phyloP scores from a whole-genome alignment of 768 basidiomycete species.

The Clavulina sp. region DNA sequence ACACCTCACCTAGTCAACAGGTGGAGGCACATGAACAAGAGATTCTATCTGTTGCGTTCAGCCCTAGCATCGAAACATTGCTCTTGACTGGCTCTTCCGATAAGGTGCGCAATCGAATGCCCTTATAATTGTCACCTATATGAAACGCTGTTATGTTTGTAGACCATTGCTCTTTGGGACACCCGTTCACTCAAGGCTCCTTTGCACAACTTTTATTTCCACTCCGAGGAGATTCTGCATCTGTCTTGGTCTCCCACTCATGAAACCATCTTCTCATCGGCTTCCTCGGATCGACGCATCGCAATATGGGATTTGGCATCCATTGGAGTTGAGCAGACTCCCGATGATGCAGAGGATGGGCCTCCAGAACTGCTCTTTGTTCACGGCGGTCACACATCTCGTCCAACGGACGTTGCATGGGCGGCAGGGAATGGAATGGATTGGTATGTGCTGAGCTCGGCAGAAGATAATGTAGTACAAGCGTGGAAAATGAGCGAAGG shows the following conservation, averaged over 20 bases:
- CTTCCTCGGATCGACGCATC: constrained; percentile 80
- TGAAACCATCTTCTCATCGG: constrained; percentile 83
- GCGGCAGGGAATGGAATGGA: constrained; percentile 51
- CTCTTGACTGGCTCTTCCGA: constrained; percentile 86
- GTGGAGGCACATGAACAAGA: constrained; percentile 81
- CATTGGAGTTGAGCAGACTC: constrained; percentile 91
- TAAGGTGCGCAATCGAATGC: constrained; percentile 38
- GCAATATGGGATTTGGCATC: constrained; percentile 88
- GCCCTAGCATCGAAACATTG: constrained; percentile 60
- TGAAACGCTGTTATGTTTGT: background rate
- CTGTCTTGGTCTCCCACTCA: constrained; percentile 92
- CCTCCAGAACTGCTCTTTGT: constrained; percentile 92
- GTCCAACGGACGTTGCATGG: constrained; percentile 92
- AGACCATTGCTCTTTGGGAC: constrained; percentile 86
- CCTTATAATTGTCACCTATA: background rate
- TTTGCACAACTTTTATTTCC: constrained; percentile 81
- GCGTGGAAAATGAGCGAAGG: constrained; percentile 95
- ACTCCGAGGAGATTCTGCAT: constrained; percentile 88
- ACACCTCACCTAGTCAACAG: constrained; percentile 46
- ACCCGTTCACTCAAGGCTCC: constrained; percentile 38
- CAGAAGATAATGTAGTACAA: constrained; percentile 94
- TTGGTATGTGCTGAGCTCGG: constrained; percentile 76
- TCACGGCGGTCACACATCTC: constrained; percentile 84
- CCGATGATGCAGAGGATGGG: constrained; percentile 96
- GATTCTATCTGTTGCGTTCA: constrained; percentile 82